Conservation (phyloP, 2,329 filamentous ascomycete species). For the Eutypella sp. region DNA sequence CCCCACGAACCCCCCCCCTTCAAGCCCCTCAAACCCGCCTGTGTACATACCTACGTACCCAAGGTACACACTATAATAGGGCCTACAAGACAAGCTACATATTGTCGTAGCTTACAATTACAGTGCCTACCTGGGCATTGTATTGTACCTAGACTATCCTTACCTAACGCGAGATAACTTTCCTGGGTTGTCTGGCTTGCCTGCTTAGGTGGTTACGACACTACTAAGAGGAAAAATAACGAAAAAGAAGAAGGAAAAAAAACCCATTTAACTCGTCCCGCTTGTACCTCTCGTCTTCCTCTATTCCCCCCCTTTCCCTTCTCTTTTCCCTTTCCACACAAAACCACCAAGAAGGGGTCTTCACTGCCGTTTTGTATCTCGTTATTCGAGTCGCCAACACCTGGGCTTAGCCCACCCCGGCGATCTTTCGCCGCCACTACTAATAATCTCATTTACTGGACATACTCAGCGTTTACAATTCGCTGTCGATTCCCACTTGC, state of each 20-base stretch:
- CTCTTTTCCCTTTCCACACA: background rate
- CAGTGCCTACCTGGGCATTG: too few relatives aligned
- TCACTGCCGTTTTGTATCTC: constrained; percentile 24
- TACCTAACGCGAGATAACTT: background rate
- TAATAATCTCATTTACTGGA: constrained; percentile 7
- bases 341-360: background rate
- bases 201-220: too few relatives aligned
- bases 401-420: constrained; percentile 30
- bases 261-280: background rate
- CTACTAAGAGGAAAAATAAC: too few relatives aligned
- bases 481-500: background rate
- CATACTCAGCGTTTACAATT: background rate
- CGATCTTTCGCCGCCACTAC: constrained; percentile 26
- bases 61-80: background rate
- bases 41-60: too few relatives aligned
- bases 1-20: too few relatives aligned
- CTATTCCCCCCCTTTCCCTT: background rate
- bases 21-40: too few relatives aligned
- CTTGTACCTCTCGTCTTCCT: background rate
- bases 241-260: too few relatives aligned
- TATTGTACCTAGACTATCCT: background rate
- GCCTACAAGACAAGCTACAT: background rate
- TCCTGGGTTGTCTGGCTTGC: too few relatives aligned
- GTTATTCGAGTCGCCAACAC: constrained; percentile 21
- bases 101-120: too few relatives aligned